phyloP scores from a whole-genome alignment of 2,329 filamentous ascomycete genomes.

The Penicillium paneum region DNA sequence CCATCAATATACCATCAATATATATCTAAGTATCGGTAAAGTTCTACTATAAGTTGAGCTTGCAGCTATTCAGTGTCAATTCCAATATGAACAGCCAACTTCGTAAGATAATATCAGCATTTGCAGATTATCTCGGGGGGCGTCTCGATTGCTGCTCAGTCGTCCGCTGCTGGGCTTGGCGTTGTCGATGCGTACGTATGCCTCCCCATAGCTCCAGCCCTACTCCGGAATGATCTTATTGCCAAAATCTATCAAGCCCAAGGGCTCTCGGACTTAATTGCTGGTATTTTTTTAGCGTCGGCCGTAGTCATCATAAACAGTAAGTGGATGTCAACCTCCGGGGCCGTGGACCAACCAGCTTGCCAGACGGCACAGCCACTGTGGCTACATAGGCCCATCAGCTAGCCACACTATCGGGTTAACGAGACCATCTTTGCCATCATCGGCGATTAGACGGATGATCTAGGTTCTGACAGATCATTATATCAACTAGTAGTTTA shows the following conservation, averaged over 20 bases:
- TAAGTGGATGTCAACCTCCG: too few relatives aligned
- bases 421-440: too few relatives aligned
- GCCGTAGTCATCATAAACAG: not conserved
- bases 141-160: not conserved
- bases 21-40: not conserved
- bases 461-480: too few relatives aligned
- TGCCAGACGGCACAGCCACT: too few relatives aligned
- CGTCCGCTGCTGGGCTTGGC: constrained; percentile 1
- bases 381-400: too few relatives aligned
- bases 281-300: not conserved
- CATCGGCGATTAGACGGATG: too few relatives aligned
- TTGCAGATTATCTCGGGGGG: not conserved
- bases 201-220: constrained; percentile 2
- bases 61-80: not conserved
- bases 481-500: not conserved
- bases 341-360: too few relatives aligned
- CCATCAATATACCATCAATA: not conserved
- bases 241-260: not conserved
- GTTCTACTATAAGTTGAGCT: not conserved
- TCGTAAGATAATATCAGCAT: not conserved
- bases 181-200: not conserved
- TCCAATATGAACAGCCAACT: not conserved
- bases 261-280: not conserved
- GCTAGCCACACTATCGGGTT: too few relatives aligned
- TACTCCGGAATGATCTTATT: not conserved